These are phyloP conservation scores for Inonotus hispidus DNA, from an alignment of 1,284 basidiomycete genomes.

Conservation along the genomic window DNA sequence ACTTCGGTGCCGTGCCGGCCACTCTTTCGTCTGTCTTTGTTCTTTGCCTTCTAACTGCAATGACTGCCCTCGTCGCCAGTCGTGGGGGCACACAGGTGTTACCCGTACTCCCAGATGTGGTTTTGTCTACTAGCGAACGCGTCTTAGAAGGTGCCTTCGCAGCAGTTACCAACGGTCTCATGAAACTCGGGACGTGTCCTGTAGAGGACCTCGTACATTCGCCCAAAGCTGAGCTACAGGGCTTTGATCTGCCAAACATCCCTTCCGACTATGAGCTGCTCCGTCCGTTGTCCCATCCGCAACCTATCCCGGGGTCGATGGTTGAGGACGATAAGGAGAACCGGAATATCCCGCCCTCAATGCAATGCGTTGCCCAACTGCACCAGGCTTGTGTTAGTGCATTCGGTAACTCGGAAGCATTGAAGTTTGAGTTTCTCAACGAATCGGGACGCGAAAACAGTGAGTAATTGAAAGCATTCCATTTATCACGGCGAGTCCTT, in stretches of 20 bases:
- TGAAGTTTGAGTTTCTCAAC: conserved; percentile 44
- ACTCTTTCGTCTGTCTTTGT: background rate
- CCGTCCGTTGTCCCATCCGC: conserved; percentile 4
- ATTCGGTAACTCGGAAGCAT: conserved; percentile 33
- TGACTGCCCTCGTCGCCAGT: conserved; percentile 11
- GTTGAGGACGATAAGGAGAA: conserved; percentile 12
- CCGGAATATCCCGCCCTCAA: conserved; percentile 9
- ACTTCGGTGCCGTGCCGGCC: background rate
- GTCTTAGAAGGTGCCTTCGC: conserved; percentile 12
- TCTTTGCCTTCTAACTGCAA: background rate
- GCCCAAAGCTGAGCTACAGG: conserved; percentile 14
- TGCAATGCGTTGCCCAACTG: conserved; percentile 29
- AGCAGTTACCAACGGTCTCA: conserved; percentile 14
- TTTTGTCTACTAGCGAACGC: conserved; percentile 9
- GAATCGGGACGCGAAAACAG: conserved; percentile 30
- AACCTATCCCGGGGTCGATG: background rate
- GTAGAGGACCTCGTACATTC: conserved; percentile 15
- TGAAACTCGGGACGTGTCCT: conserved; percentile 13
- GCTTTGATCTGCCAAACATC: conserved; percentile 14
- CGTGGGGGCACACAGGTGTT: background rate
- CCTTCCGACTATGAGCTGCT: conserved; percentile 1
- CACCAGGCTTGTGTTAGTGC: conserved; percentile 40
- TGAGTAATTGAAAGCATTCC: conserved; percentile 22
- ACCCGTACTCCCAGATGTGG: conserved; percentile 5
- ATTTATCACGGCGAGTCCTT: background rate